These are phyloP conservation scores for Marvania coccoides DNA, from an alignment of 139 green algal genomes.

Conservation along the genomic window DNA sequence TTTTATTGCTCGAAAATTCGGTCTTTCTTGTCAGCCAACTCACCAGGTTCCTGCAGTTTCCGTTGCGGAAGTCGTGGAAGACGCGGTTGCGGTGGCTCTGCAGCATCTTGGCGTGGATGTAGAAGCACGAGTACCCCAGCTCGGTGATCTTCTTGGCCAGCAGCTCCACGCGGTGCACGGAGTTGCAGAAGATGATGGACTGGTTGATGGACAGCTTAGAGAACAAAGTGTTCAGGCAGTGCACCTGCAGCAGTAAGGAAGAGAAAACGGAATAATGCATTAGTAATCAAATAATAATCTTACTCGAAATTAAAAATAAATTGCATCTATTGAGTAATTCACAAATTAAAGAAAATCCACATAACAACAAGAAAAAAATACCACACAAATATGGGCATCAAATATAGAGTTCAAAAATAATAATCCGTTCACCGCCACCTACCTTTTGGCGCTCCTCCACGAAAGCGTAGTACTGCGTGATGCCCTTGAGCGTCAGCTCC, in stretches of 20 bases:
- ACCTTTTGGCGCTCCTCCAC: conserved; percentile 99
- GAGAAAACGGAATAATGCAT: no score
- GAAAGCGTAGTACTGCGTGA: conserved; percentile 96
- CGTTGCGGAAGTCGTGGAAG: conserved; percentile 99
- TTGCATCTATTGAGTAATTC: no score
- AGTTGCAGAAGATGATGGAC: conserved; percentile 99
- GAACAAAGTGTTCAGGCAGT: conserved; percentile 92
- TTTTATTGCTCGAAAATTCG: no score
- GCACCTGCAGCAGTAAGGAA: no score
- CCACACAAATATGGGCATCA: no score
- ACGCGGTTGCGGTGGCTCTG: conserved; percentile 98
- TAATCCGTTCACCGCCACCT: no score
- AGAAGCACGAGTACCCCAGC: conserved; percentile 99
- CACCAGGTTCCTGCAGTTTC: conserved; percentile 96
- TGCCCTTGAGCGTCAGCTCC: conserved; percentile 97
- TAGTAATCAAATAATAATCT: no score
- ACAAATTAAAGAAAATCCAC: no score
- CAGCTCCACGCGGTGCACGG: conserved; percentile 95
- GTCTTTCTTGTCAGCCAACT: no score
- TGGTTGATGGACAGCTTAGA: conserved; percentile 68
- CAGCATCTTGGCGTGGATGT: conserved; percentile 99
- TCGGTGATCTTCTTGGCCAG: conserved; percentile 99
- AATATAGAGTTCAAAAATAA: no score
- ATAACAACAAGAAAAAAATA: no score
- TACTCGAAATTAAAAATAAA: no score